phyloP scores from a whole-genome alignment of 306 rosid genomes.

The Pyrus communis region DNA sequence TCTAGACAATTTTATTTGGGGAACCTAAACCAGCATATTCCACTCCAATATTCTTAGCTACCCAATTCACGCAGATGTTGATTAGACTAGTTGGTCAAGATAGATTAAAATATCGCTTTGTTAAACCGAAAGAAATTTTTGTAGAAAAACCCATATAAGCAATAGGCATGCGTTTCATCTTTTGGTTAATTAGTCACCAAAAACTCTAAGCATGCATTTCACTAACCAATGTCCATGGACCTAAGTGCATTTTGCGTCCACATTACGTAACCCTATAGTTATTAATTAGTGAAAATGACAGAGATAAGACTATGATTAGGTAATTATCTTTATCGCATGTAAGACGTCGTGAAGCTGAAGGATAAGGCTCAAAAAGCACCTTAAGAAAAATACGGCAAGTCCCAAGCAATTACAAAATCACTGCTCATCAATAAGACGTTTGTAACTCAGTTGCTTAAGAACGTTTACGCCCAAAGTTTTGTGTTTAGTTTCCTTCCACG shows the following conservation, averaged over 20 bases:
- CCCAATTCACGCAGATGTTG: not conserved
- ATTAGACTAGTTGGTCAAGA: too few species aligned
- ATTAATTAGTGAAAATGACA: not conserved
- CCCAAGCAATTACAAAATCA: too few species aligned
- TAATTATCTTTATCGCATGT: not conserved
- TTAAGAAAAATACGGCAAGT: too few species aligned
- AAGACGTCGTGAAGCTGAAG: not conserved
- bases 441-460: too few species aligned
- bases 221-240: not conserved
- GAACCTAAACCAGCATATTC: conserved; percentile 3
- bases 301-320: not conserved
- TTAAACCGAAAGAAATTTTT: too few species aligned
- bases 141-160: not conserved
- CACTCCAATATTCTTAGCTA: not conserved
- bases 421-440: too few species aligned
- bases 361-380: not conserved
- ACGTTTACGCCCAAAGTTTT: rapidly evolving
- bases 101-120: too few species aligned
- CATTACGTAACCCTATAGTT: not conserved
- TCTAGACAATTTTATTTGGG: not conserved
- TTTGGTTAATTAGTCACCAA: not conserved
- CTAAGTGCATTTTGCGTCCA: not conserved
- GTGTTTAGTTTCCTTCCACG: too few species aligned
- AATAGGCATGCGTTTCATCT: not conserved
- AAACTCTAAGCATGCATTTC: not conserved